phyloP scores from a whole-genome alignment of 2,329 filamentous ascomycete genomes.

The Claviceps purpurea region DNA sequence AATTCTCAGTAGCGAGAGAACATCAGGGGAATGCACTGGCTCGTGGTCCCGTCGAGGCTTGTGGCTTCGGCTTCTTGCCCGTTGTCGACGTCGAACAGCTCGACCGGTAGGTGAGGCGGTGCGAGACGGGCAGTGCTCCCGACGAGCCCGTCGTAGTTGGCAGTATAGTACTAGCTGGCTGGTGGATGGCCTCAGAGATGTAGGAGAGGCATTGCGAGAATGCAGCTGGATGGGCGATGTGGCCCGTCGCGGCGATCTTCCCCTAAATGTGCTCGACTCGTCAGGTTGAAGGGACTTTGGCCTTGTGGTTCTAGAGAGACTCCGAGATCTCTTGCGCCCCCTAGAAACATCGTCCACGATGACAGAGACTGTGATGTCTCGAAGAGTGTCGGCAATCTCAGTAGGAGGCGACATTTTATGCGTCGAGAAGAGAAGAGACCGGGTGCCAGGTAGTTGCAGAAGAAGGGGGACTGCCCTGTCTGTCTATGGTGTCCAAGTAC shows the following conservation, averaged over 20 bases:
- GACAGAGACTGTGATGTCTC: slow-evolving; percentile 11
- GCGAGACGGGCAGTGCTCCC: slow-evolving; percentile 31
- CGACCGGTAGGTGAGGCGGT: slow-evolving; percentile 22
- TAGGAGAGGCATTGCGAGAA: slow-evolving; percentile 21
- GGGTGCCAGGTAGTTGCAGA: too few species aligned
- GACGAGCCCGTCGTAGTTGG: slow-evolving; percentile 25
- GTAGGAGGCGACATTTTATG: slow-evolving; percentile 13
- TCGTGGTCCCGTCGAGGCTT: slow-evolving; percentile 19
- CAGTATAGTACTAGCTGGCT: slow-evolving; percentile 28
- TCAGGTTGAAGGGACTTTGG: slow-evolving; percentile 21
- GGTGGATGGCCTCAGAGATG: slow-evolving; percentile 23
- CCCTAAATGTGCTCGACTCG: slow-evolving; percentile 29
- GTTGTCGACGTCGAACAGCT: slow-evolving; percentile 21
- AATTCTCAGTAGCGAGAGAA: slow-evolving; percentile 21
- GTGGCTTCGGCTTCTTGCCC: slow-evolving; percentile 26
- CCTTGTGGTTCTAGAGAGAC: slow-evolving; percentile 18
- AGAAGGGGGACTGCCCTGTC: background rate
- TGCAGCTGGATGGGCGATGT: slow-evolving; percentile 20
- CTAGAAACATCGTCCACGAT: slow-evolving; percentile 16
- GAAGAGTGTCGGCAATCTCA: slow-evolving; percentile 11
- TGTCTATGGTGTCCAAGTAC: too few species aligned
- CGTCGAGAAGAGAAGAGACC: background rate
- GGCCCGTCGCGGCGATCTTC: slow-evolving; percentile 26
- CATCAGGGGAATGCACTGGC: slow-evolving; percentile 15
- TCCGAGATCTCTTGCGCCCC: slow-evolving; percentile 28